Evolutionary conservation across 148 eudicot species (phyloP).

Genomic region (Pouteria glomerata): DNA sequence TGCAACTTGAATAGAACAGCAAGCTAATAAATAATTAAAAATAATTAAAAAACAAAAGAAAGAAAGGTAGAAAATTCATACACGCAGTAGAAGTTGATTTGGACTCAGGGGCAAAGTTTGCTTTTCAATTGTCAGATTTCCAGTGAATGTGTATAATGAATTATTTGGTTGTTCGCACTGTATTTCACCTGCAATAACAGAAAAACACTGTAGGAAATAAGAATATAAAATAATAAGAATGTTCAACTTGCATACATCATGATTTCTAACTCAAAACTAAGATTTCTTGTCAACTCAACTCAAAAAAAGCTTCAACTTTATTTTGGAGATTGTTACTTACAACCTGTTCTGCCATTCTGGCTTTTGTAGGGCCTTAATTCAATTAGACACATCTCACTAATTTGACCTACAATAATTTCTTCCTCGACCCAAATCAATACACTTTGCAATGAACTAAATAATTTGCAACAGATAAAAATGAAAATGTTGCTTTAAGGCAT

Average conservation of each 20-base stretch:
- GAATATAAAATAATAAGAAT: neutral
- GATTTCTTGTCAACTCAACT: neutral
- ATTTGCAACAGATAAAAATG: neutral
- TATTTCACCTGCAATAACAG: conserved; percentile 84
- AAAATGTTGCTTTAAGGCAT: neutral
- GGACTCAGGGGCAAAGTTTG: conserved; percentile 91
- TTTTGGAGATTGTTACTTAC: neutral
- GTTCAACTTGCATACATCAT: neutral
- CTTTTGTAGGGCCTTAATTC: neutral
- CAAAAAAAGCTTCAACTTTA: neutral
- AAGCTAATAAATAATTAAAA: no score
- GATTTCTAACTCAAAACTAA: neutral
- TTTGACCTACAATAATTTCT: neutral
- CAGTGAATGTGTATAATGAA: conserved; percentile 94
- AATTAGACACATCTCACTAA: neutral
- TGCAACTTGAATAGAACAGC: neutral
- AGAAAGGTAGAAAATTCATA: conserved; percentile 28
- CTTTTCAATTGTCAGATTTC: conserved; percentile 76
- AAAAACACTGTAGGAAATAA: no score
- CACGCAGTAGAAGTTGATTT: conserved; percentile 87
- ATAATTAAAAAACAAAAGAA: neutral
- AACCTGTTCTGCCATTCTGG: neutral
- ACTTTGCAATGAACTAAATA: neutral
- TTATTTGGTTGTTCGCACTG: conserved; percentile 98
- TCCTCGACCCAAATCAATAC: neutral